phyloP scores from a whole-genome alignment of 371 early-diverging fungal genomes.

The Massospora cicadina region DNA sequence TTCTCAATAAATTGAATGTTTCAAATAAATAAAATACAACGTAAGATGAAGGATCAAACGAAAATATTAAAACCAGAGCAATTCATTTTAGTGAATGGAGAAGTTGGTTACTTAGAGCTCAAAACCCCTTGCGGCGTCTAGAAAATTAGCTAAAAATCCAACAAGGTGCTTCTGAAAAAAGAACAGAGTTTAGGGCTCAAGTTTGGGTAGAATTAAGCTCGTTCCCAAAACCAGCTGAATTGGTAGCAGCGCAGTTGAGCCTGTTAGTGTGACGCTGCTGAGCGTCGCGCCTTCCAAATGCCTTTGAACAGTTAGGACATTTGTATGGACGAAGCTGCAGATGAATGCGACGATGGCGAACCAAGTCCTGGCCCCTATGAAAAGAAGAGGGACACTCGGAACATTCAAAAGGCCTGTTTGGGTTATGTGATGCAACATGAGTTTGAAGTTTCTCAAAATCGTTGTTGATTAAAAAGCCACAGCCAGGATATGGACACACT shows the following conservation, averaged over 20 bases:
- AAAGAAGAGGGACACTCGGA: conserved; percentile 26
- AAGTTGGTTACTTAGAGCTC: too few relatives aligned
- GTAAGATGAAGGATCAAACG: too few relatives aligned
- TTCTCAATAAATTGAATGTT: too few relatives aligned
- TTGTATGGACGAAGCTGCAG: conserved; percentile 28
- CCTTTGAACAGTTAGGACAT: conserved; percentile 24
- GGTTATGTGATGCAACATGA: background rate
- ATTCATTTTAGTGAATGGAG: too few relatives aligned
- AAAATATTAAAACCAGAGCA: too few relatives aligned
- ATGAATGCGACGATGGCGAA: conserved; percentile 34
- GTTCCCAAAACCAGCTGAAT: background rate
- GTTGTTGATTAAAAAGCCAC: background rate
- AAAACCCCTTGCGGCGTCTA: too few relatives aligned
- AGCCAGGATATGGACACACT: background rate
- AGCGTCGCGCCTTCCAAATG: conserved; percentile 36
- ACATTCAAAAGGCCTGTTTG: conserved; percentile 20
- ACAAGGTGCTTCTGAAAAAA: background rate
- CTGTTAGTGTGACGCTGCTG: conserved; percentile 24
- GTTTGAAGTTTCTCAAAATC: background rate
- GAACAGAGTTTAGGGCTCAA: background rate
- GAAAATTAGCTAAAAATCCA: background rate
- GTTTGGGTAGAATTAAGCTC: background rate
- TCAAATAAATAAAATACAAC: too few relatives aligned
- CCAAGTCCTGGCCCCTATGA: conserved; percentile 35
- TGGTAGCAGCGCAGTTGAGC: background rate